Conservation (phyloP, 139 green algal species). For the Tetradesmus obliquus region DNA sequence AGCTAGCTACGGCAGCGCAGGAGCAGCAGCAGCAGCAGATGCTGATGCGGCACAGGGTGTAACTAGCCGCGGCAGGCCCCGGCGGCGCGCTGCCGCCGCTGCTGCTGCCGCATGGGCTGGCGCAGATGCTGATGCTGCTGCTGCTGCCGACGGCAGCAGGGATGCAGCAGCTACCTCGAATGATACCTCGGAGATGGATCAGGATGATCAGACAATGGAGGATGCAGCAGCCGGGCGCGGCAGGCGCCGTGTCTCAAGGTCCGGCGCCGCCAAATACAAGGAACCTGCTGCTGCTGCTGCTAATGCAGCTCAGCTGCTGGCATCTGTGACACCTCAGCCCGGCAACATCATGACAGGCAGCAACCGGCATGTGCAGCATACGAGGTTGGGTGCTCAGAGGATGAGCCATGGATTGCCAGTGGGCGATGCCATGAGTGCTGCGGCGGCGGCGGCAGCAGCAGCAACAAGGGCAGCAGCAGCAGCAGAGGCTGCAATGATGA, state of each 20-base stretch:
- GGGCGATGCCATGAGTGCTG: background rate
- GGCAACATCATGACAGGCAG: background rate
- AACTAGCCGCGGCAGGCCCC: background rate
- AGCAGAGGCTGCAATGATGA: background rate
- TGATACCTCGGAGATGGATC: background rate
- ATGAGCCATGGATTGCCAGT: background rate
- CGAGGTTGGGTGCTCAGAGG: background rate
- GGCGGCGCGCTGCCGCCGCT: background rate
- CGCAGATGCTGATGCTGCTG: background rate
- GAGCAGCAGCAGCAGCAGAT: background rate
- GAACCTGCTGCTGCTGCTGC: conserved; percentile 30
- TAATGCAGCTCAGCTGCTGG: background rate
- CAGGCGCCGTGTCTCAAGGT: background rate
- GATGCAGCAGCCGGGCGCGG: background rate
- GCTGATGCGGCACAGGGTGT: background rate
- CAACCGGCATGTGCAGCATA: background rate
- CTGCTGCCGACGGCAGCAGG: background rate
- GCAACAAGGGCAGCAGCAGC: background rate
- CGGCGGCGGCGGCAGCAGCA: background rate
- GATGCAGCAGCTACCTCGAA: background rate
- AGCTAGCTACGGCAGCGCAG: background rate
- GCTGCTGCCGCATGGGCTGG: background rate
- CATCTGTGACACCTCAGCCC: background rate
- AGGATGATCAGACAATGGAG: background rate
- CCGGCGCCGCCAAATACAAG: background rate